Percentiles rank a stretch among this genome's conserved stretches.
Conservation (phyloP, 164 flowering plant genomes). For the Taxillus chinensis region DNA sequence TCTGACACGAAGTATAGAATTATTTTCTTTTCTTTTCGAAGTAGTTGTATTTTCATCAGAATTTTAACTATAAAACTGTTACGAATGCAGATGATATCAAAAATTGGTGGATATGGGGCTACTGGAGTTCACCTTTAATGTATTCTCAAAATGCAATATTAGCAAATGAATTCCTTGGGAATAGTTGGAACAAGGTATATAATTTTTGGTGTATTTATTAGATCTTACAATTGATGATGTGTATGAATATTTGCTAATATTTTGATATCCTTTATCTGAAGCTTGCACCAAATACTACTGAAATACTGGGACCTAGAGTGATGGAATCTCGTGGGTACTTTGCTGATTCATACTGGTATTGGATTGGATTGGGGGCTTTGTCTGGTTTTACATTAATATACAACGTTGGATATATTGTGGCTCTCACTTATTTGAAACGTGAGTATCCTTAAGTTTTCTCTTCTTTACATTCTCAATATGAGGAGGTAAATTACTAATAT, state of each 20-base stretch:
- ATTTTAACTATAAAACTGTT: background rate
- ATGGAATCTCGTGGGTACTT: constrained; percentile 24
- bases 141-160: constrained; percentile 32
- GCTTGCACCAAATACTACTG: constrained; percentile 1
- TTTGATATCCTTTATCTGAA: background rate
- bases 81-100: constrained; percentile 22
- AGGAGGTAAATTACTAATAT: background rate
- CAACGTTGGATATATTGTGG: constrained; percentile 13
- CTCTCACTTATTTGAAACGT: constrained; percentile 25
- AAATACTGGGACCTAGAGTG: constrained; percentile 17
- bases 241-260: background rate
- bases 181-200: constrained; percentile 29
- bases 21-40: background rate
- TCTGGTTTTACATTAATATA: constrained; percentile 18
- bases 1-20: constrained; percentile 27
- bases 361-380: constrained; percentile 24
- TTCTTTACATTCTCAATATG: background rate
- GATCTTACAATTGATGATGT: background rate
- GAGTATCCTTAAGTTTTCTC: constrained; percentile 3
- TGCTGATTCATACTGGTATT: constrained; percentile 24
- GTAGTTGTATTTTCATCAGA: background rate
- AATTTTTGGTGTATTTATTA: background rate
- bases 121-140: constrained; percentile 39
- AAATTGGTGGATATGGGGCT: constrained; percentile 49
- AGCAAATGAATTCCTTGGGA: constrained; percentile 34